Base-by-base conservation (phyloP, 768 basidiomycete genomes). In the Serendipita sp. region DNA sequence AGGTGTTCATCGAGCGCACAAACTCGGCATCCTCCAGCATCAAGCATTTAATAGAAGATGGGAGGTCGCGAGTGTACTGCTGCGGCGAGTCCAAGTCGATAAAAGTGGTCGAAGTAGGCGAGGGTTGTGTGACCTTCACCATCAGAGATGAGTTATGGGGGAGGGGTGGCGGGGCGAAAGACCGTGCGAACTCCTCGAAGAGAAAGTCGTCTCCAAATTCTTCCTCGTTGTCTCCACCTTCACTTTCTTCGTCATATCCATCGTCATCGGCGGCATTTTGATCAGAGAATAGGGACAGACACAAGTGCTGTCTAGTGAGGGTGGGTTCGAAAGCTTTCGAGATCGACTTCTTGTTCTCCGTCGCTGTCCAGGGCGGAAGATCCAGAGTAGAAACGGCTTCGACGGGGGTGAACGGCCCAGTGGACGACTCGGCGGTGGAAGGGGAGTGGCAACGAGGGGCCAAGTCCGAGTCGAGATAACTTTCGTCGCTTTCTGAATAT, bases 361-460 rank as follows among this genome's bases (percentile, higher is more conserved):
- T 48, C n/a, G 45, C 17, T n/a, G 7, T 28, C 45, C 45, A 58
- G 13, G 53, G 22, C 31, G 53, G 53, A 11, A 58, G 31, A 22
- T 58, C 22, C 11, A 26, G 17, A n/a, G 31, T 38, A 14, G 5
- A 14, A 38, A 38, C 53, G 22, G 30, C 31, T 4, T 58, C 53
- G 31, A 58, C 31, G 17, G 53, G 53, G 13, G 53, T 58, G 20
- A 28, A 58, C 9, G 53, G 53, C 11, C 53, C 53, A 28, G 31
- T 58, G 53, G 53, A 58, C 9, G 53, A 58, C 31, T 26, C 53
- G 17, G 53, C 53, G 28, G 53, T 58, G 22, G 53, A 58, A 17
- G 53, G 53, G 11, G 53, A 58, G 31, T 22, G 22, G 24, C 53
- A 58, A n/a, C 53, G 53, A 3, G 2, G 17, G 53, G n/a, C 2